Evolutionary conservation across 352 stramenopile species (phyloP).

Genomic region (Pythium biforme): DNA sequence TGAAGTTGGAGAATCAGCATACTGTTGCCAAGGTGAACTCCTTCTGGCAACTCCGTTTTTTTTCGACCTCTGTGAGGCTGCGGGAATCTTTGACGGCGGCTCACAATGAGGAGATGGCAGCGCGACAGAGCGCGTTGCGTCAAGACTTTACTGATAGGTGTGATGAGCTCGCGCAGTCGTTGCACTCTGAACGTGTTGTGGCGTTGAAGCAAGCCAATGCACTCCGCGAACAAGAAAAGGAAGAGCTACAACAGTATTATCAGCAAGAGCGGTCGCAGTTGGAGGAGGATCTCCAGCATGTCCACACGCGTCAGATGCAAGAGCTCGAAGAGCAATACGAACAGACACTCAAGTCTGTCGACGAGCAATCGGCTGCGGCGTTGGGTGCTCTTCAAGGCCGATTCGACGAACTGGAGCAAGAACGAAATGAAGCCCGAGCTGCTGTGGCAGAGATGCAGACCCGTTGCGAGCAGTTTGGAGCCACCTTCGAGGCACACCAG

Average conservation of each 20-base stretch:
- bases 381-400: slow-evolving; percentile 19
- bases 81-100: slow-evolving; percentile 2
- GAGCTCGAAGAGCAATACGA: slow-evolving; percentile 34
- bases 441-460: slow-evolving; percentile 11
- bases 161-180: slow-evolving; percentile 51
- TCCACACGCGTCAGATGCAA: slow-evolving; percentile 30
- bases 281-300: slow-evolving; percentile 42
- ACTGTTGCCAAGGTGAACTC: slow-evolving; percentile 26
- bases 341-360: slow-evolving; percentile 19
- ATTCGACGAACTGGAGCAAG: slow-evolving; percentile 24
- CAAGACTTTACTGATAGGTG: slow-evolving; percentile 57
- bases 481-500: slow-evolving; percentile 7
- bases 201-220: slow-evolving; percentile 45
- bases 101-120: slow-evolving; percentile 28
- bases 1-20: slow-evolving; percentile 22
- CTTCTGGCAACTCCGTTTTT: slow-evolving; percentile 27
- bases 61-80: not conserved
- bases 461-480: slow-evolving; percentile 16
- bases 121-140: slow-evolving; percentile 43
- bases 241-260: slow-evolving; percentile 51
- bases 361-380: slow-evolving; percentile 23
- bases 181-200: slow-evolving; percentile 48
- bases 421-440: slow-evolving; percentile 20
- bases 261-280: slow-evolving; percentile 59
- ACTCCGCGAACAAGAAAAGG: slow-evolving; percentile 44